phyloP scores from a whole-genome alignment of 1,284 basidiomycete species.

The Mycocalia duriaeana region DNA sequence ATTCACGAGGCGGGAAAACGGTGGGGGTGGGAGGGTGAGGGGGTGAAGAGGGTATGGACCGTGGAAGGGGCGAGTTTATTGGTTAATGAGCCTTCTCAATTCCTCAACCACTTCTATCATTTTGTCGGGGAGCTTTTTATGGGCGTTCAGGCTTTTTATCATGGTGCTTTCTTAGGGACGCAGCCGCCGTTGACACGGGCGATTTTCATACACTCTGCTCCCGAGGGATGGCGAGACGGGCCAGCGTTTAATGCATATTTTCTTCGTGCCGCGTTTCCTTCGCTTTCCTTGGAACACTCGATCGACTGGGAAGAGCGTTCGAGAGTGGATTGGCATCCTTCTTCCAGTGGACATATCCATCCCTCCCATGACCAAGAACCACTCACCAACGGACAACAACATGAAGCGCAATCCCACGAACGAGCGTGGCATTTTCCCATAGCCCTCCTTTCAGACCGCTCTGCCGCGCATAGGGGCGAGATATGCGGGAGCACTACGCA shows the following conservation, averaged over 20 bases:
- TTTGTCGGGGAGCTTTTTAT: conserved; percentile 75
- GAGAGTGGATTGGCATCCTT: too few species aligned
- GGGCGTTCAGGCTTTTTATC: conserved; percentile 70
- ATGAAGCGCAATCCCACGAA: too few species aligned
- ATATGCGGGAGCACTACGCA: conserved; percentile 60
- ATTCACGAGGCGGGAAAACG: conserved; percentile 53
- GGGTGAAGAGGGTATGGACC: conserved; percentile 50
- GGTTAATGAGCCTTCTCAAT: conserved; percentile 65
- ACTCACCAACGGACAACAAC: too few species aligned
- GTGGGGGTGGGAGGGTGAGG: conserved; percentile 49
- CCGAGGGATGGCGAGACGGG: conserved; percentile 64
- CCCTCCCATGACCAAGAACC: too few species aligned
- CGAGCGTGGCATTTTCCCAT: conserved; percentile 48
- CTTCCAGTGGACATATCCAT: too few species aligned
- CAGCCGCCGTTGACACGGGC: conserved; percentile 37
- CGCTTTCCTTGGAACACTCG: conserved; percentile 60
- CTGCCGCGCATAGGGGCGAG: conserved; percentile 64
- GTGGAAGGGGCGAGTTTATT: conserved; percentile 70
- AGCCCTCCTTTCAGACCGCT: conserved; percentile 66
- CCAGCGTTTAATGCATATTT: conserved; percentile 74
- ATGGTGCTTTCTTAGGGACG: conserved; percentile 38
- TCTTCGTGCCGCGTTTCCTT: conserved; percentile 72
- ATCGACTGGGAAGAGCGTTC: conserved; percentile 70
- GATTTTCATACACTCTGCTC: conserved; percentile 60
- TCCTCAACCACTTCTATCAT: conserved; percentile 80